Evolutionary conservation across 208 protist genomes (phyloP).

Genomic region (Crithidia mellificae): DNA sequence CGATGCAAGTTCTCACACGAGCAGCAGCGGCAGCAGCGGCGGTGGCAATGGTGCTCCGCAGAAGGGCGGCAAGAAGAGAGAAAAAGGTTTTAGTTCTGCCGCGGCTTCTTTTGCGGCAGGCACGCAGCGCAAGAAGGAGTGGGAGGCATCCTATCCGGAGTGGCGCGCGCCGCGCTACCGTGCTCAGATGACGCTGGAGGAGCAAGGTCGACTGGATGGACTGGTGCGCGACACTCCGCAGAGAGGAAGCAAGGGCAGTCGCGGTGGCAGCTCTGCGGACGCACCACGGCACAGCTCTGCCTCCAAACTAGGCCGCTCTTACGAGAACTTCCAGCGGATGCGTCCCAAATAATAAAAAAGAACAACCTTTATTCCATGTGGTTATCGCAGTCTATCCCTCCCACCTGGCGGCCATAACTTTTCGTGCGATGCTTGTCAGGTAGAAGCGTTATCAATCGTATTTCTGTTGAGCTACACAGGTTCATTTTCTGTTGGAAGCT

Average conservation of each 20-base stretch:
- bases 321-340: conserved; percentile 33
- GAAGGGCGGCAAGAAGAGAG: too few relatives aligned
- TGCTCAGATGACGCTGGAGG: conserved; percentile 72
- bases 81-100: neutral
- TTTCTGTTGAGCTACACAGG: too few relatives aligned
- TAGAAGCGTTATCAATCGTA: too few relatives aligned
- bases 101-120: neutral
- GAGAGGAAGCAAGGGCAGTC: neutral
- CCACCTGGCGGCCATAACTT: too few relatives aligned
- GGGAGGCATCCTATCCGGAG: conserved; percentile 66
- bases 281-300: conserved; percentile 24
- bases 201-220: conserved; percentile 55
- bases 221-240: conserved; percentile 28
- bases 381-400: too few relatives aligned
- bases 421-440: too few relatives aligned
- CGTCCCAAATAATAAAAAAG: neutral
- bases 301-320: conserved; percentile 67
- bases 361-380: neutral
- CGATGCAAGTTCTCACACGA: too few relatives aligned
- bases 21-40: neutral
- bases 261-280: neutral
- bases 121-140: conserved; percentile 56
- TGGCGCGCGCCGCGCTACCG: conserved; percentile 52
- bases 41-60: neutral
- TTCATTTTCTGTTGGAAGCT: too few relatives aligned